A percentile compares a stretch with the other conserved stretches of the same genome.
These are phyloP conservation scores for Blastobotrys malaysiensis DNA, from an alignment of 1,139 yeast genomes.

Conservation along the genomic window DNA sequence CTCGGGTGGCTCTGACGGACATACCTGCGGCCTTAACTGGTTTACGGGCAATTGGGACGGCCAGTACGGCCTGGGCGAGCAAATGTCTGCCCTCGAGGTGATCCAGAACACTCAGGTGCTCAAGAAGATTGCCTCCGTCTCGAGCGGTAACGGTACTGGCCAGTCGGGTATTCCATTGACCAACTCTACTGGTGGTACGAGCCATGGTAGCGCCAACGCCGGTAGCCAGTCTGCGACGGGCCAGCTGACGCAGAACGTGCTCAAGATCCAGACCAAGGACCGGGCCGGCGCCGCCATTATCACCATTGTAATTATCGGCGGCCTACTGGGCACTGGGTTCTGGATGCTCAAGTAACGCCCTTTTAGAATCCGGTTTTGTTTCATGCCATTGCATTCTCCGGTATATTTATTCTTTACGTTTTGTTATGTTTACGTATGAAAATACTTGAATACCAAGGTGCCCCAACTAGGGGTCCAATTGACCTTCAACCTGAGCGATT, in stretches of 20 bases:
- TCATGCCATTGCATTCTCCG: not conserved
- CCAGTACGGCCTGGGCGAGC: slow-evolving; percentile 86
- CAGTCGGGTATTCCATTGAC: slow-evolving; percentile 33
- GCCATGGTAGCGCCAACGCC: slow-evolving; percentile 34
- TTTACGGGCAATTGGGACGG: slow-evolving; percentile 68
- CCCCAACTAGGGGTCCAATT: too few relatives aligned
- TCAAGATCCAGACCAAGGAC: slow-evolving; percentile 45
- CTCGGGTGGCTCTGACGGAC: slow-evolving; percentile 80
- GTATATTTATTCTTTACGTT: not conserved
- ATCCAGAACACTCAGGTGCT: slow-evolving; percentile 58
- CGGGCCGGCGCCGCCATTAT: slow-evolving; percentile 84
- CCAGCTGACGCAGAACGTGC: slow-evolving; percentile 20
- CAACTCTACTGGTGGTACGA: slow-evolving; percentile 46
- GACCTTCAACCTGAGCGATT: too few relatives aligned
- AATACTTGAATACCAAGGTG: too few relatives aligned
- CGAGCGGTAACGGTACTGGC: slow-evolving; percentile 30
- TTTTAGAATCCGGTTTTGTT: not conserved
- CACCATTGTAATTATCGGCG: slow-evolving; percentile 63
- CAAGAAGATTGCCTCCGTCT: slow-evolving; percentile 45
- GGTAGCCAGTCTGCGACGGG: slow-evolving; percentile 28
- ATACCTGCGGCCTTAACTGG: slow-evolving; percentile 90
- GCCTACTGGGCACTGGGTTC: slow-evolving; percentile 58
- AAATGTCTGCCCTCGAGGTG: slow-evolving; percentile 79
- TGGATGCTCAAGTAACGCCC: slow-evolving; percentile 51
- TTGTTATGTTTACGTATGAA: not conserved